Evolutionary conservation across 352 stramenopile genomes (phyloP), one percentile per base, ranked within the genome.

Genomic region (Globisporangium cederbergense): DNA sequence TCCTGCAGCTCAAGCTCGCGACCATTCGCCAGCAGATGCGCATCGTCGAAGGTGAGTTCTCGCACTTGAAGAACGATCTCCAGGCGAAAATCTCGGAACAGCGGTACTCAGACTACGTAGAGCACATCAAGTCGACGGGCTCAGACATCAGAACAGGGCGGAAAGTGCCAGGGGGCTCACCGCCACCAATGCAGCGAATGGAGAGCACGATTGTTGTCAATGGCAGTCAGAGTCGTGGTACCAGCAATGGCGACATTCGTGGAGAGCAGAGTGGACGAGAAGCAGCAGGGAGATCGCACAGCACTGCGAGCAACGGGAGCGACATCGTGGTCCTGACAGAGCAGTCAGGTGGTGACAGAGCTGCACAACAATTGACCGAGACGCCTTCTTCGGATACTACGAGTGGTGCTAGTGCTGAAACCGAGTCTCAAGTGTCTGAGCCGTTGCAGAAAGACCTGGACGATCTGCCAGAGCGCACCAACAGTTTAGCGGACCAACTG

Each of bases 131-230:
- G 42, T 42, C 67, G 8, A 86, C 83, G 2, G 80, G 80, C 16
- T 90, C 80, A 14, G 83, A 94, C 70, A 91, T 93, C 60, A 80
- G 81, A 0, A 95, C 84, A n/a, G 83, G 84, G n/a, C 72, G 76
- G 5, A 66, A 75, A 55, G 70, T 53, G 40, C 34, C 56, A 38
- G 62, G 58, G 13, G 68, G 16, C 11, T 59, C 30, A 14, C 62
- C 22, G 11, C 71, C 64, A 18, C 60, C 66, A 20, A 38, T 50
- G 54, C 49, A 43, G 30, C 43, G 32, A 2, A 32, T 57, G 38
- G 74, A 59, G 18, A 53, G 62, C 50, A 72, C 28, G 18, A 66
- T 61, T 32, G 60, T 67, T 7, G 45, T 68, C 11, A 68, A 54
- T 28, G 68, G 61, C 40, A 58, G 32, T 32, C 25, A 32, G 18